Evolutionary conservation across 1,284 basidiomycete genomes (phyloP), one percentile per base, ranked within the genome.

Genomic region (Boletus mariae): DNA sequence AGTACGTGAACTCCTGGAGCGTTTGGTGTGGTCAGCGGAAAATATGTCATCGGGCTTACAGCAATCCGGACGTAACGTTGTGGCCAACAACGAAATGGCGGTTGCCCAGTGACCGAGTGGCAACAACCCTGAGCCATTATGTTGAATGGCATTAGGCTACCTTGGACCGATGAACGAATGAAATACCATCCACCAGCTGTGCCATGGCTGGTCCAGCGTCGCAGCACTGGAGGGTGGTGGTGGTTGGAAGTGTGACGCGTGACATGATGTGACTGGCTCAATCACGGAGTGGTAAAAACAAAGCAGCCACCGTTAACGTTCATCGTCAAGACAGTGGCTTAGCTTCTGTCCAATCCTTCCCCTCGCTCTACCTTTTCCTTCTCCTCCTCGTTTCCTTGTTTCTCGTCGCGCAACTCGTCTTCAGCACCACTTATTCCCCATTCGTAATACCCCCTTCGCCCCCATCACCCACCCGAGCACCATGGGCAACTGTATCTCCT

Each of bases 401-500:
- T 43, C n/a, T 38, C 15, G 47, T 53, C 44, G 31, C 43, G 28
- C 12, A 12, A 10, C 13, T 4, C 5, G 4, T 23, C 20, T 3
- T 15, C 20, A 5, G 17, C 42, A 41, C 46, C 15, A 44, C 54
- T 37, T 29, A 25, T 20, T 28, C 32, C 29, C 25, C 12, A 12
- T 1, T 4, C 29, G n/a, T 13, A 25, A 47, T 34, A 23, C 45
- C 11, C 10, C 4, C 37, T 25, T 20, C 38, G 17, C 8, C 12
- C 41, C 41, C 23, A 42, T 15, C 15, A 5, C 20, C 17, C 28
- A 43, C 29, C 44, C 9, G 38, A 5, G 40, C 34, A 4, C 35
- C 49, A 88, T 88, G 86, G 86, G 86, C 57, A 83, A 80, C 65
- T 87, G 85, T 63, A 72, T 80, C 42, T 85, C 84, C 51, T 71